Percentiles rank a stretch among this genome's conserved stretches.
These are phyloP conservation scores for Macrophomina tecta DNA, from an alignment of 2,329 filamentous ascomycete genomes.

Conservation along the genomic window DNA sequence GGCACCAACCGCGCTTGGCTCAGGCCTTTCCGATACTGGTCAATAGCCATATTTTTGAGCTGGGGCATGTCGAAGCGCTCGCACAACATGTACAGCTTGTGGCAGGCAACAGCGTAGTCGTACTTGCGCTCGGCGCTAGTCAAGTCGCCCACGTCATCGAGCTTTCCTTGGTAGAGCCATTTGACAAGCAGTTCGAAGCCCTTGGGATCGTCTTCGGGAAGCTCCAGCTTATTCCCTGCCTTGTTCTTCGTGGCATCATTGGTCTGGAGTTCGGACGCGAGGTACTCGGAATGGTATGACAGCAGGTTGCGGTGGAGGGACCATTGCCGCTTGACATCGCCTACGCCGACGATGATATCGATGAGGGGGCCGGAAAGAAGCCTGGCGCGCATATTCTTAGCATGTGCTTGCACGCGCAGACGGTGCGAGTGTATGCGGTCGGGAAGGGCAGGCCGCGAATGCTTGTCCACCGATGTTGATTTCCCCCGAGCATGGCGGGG, in stretches of 20 bases:
- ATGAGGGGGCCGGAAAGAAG: conserved; percentile 59
- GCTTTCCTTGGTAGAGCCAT: conserved; percentile 62
- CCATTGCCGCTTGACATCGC: conserved; percentile 54
- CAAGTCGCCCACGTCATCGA: conserved; percentile 57
- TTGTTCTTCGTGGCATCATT: conserved; percentile 45
- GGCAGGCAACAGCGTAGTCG: conserved; percentile 60
- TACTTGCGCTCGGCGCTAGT: conserved; percentile 56
- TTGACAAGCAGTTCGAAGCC: conserved; percentile 62
- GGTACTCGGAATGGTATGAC: conserved; percentile 58
- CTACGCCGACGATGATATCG: conserved; percentile 58
- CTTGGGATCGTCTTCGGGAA: conserved; percentile 56
- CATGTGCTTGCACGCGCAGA: conserved; percentile 48
- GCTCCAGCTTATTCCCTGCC: conserved; percentile 50
- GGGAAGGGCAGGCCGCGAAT: conserved; percentile 39
- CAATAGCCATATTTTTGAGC: conserved; percentile 61
- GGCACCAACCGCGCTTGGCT: conserved; percentile 58
- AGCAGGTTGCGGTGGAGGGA: conserved; percentile 60
- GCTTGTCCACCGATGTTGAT: neutral
- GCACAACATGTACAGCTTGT: conserved; percentile 60
- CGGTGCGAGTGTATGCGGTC: conserved; percentile 46
- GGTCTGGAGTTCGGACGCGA: conserved; percentile 45
- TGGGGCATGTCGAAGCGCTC: conserved; percentile 57
- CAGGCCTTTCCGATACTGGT: conserved; percentile 59
- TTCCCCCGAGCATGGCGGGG: neutral
- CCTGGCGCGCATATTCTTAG: conserved; percentile 57